phyloP scores from a whole-genome alignment of 1,284 basidiomycete genomes.

The Neotropicomus parvogracilis region DNA sequence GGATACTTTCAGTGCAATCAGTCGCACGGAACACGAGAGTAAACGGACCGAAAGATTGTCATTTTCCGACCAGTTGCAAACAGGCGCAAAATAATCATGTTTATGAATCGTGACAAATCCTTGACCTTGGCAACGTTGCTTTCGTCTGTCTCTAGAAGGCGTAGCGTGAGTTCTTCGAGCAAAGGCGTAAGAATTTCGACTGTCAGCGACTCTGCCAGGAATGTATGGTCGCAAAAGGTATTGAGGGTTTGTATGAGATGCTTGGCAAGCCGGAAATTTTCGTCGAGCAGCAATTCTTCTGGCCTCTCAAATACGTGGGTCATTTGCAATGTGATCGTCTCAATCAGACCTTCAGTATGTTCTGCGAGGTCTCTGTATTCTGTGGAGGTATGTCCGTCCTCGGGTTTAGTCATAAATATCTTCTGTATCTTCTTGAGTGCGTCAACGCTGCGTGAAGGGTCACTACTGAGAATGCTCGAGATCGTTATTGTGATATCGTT shows the following conservation, averaged over 20 bases:
- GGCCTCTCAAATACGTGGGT: constrained; percentile 81
- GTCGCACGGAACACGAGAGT: constrained; percentile 1
- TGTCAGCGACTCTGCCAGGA: constrained; percentile 78
- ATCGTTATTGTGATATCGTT: constrained; percentile 75
- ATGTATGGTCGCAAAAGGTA: constrained; percentile 83
- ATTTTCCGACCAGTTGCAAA: constrained; percentile 91
- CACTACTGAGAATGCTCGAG: constrained; percentile 81
- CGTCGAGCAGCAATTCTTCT: constrained; percentile 66
- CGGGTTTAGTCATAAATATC: constrained; percentile 70
- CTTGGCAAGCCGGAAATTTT: constrained; percentile 89
- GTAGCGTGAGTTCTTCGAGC: constrained; percentile 83
- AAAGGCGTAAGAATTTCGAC: constrained; percentile 76
- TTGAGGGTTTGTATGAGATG: constrained; percentile 94
- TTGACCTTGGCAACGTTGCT: constrained; percentile 72
- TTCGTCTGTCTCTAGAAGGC: constrained; percentile 90
- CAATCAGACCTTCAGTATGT: constrained; percentile 82
- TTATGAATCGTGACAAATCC: constrained; percentile 92
- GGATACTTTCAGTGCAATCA: constrained; percentile 13
- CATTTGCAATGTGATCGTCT: constrained; percentile 87
- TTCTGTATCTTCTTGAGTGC: constrained; percentile 90
- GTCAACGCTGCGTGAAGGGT: constrained; percentile 84
- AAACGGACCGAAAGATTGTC: constrained; percentile 82
- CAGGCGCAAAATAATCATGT: constrained; percentile 93
- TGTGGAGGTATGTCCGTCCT: constrained; percentile 62
- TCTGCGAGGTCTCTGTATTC: constrained; percentile 77